Base-by-base conservation (phyloP, 2,329 filamentous ascomycete species). In the Epichloe coenophiala region DNA sequence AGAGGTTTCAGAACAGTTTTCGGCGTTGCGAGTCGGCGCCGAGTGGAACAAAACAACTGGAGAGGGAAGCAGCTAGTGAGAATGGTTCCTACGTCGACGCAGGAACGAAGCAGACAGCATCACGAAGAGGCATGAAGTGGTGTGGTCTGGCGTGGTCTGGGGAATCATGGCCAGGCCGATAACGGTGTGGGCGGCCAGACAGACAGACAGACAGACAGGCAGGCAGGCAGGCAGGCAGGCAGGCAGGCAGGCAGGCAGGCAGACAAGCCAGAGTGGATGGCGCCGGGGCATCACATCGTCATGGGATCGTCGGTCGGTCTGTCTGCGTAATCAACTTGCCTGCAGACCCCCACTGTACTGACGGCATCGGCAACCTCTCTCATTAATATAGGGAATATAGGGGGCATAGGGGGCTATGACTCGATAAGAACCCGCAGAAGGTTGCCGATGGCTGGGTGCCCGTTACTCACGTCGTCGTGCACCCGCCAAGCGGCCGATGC, bases 121-220 rank as follows among this genome's bases (percentile, higher is more conserved):
- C 23, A 33, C 17, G 15, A 42, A 43, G 8, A 37, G 12, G 47
- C 33, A 31, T 31, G n/a, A n/a, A 27, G 12, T 31, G 27, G 27
- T 37, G 36, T 5, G 36, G 36, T 15, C 15, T 44, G 21, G 48
- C 15, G 36, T 5, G 36, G 36, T 15, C 15, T 44, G 21, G 48
- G 45, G 48, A 49, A 45, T 39, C 48, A 49, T 40, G 40, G 47
- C 33, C 47, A 43, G 39, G 17, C 35, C 47, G 40, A 44, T 40
- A 43, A 37, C 40, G 47, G 40, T 43, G 42, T 37, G 48, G 27
- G 13, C 13, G 40, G 31, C 40, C 17, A 21, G 13, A 23, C 35
- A 21, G 13, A 21, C 35, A 21, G 13, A 21, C 35, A 15, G 45
- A 33, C 17, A 21, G 19, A 35, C 33, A 27, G 17, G 1, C 17